Evolutionary conservation across 345 rosid species (phyloP).

Genomic region (Populus simonii): DNA sequence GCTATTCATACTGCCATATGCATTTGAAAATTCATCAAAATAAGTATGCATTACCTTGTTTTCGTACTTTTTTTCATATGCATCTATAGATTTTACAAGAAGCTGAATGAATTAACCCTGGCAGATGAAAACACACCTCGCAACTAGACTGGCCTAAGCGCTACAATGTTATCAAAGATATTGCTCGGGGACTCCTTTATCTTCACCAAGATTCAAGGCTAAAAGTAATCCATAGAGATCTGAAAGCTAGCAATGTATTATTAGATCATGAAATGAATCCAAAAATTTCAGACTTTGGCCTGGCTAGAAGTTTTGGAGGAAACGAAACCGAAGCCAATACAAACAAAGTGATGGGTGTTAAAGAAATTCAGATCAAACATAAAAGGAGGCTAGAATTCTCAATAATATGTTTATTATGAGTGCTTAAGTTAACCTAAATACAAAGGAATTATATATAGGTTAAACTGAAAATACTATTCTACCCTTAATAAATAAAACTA

Average conservation of each 20-base stretch:
- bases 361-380: too few relatives aligned
- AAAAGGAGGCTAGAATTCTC: too few relatives aligned
- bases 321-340: not conserved
- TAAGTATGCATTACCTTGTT: too few relatives aligned
- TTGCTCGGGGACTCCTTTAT: constrained; percentile 15
- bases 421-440: too few relatives aligned
- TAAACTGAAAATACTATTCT: too few relatives aligned
- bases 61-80: too few relatives aligned
- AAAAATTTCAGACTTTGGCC: constrained; percentile 10
- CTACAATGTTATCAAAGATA: constrained; percentile 3
- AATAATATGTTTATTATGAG: too few relatives aligned
- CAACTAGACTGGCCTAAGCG: constrained; percentile 2
- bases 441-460: too few relatives aligned
- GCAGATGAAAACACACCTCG: not conserved
- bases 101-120: not conserved
- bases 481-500: too few relatives aligned
- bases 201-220: constrained; percentile 18
- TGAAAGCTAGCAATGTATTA: constrained; percentile 3
- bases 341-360: constrained; percentile 1
- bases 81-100: too few relatives aligned
- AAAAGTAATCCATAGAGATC: not conserved
- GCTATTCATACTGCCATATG: too few relatives aligned
- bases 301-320: constrained; percentile 14
- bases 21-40: too few relatives aligned
- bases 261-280: constrained; percentile 10